Base-by-base conservation (phyloP, 2,329 filamentous ascomycete species). In the Ilyonectria mors-panacis region DNA sequence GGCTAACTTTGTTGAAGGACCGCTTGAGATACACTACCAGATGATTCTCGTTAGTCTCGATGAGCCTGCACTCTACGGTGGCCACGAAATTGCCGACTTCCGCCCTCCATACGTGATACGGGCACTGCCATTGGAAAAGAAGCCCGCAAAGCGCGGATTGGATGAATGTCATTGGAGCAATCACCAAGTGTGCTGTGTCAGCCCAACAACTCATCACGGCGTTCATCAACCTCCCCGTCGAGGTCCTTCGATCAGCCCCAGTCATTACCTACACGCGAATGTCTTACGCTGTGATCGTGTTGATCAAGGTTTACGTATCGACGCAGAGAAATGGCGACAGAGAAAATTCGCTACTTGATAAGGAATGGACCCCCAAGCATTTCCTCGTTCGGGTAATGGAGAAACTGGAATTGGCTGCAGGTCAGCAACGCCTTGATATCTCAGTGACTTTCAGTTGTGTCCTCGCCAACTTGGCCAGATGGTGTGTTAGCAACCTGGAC, bases 201-300 rank as follows among this genome's bases (percentile, higher is more conserved):
- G 62, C 68, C 1, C 65, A 42, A 9, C 33, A 30, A 7, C 44
- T 70, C 3, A 21, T 66, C 6, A 47, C 44, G 15, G 12, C 35
- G 6, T 68, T 68, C 28, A 47, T 70, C 5, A 30, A 21, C 1
- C 28, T 63, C 17, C n/a, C 33, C 0, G n/a, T 37, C 3, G 62
- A 66, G 3, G 30, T 13, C 1, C 39, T 70, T 19, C 48, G 45
- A 33, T 53, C 51, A n/a, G 35, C 60, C 0, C 68, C 68, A 0
- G 62, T 68, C 13, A 68, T 70, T 8, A 26, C 63, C 3, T 70
- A 42, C 19, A 63, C 63, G 8, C 60, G 68, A 21, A 68, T 68
- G 62, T 57, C 61, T 51, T 60, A 68, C 5, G 62, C 68, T 0
- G 56, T 63, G 1, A 59, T 70, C 0, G 59, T 68, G 1, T 44